These are phyloP conservation scores for Erodium moschatum DNA, from an alignment of 441 rosid species.

Conservation along the genomic window DNA sequence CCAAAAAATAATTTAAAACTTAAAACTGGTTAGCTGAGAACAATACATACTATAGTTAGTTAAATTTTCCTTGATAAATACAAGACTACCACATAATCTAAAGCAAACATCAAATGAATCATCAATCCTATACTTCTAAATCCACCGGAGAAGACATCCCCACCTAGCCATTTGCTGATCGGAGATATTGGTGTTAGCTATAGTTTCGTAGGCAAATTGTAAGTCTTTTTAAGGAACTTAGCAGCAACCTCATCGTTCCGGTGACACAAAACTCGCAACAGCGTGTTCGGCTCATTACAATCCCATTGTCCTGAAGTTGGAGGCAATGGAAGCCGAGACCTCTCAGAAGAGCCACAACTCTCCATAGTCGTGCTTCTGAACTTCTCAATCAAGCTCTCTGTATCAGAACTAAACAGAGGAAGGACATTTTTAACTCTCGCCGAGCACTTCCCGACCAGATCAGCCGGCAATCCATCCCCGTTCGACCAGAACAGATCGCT, in stretches of 20 bases:
- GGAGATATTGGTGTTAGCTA: neutral
- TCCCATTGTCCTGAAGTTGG: constrained; percentile 57
- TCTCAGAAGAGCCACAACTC: constrained; percentile 39
- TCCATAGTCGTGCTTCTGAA: constrained; percentile 36
- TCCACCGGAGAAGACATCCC: too few species aligned
- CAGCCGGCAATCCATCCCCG: constrained; percentile 63
- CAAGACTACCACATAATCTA: too few species aligned
- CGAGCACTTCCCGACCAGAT: constrained; percentile 49
- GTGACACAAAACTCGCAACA: constrained; percentile 52
- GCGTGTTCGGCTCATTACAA: constrained; percentile 56
- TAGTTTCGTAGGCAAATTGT: constrained; percentile 72
- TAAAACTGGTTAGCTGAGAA: too few species aligned
- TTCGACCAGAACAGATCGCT: constrained; percentile 70
- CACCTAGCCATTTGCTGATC: too few species aligned
- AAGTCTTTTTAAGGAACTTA: constrained; percentile 58
- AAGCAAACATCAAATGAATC: too few species aligned
- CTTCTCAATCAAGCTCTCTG: constrained; percentile 42
- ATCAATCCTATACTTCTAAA: too few species aligned
- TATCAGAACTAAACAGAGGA: constrained; percentile 39
- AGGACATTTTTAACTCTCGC: constrained; percentile 38
- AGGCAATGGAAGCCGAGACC: constrained; percentile 50
- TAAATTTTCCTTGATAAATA: too few species aligned
- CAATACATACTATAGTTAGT: too few species aligned
- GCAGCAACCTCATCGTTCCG: constrained; percentile 51
- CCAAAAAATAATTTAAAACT: too few species aligned